Conservation (phyloP, 1,284 basidiomycete species). For the Moesziomyces globuligerus region DNA sequence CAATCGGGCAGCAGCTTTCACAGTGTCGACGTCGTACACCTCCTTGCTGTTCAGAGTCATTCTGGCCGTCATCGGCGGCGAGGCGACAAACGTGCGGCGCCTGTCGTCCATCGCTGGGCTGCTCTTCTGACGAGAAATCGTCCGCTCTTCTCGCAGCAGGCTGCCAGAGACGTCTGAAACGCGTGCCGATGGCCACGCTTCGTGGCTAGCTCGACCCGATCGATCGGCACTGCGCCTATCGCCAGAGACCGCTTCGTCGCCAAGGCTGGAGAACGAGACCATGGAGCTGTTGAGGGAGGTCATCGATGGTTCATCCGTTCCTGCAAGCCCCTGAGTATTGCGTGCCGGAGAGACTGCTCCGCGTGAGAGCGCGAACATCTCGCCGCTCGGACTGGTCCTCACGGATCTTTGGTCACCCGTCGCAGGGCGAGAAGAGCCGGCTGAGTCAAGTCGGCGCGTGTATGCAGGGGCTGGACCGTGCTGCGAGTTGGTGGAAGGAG, state of each 20-base stretch:
- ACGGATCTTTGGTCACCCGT: conserved; percentile 8
- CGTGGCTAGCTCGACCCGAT: too few relatives aligned
- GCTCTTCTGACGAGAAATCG: conserved; percentile 9
- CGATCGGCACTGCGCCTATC: too few relatives aligned
- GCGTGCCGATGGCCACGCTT: too few relatives aligned
- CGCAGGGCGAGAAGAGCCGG: conserved; percentile 16
- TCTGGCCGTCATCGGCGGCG: conserved; percentile 37
- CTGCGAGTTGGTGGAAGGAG: conserved; percentile 1
- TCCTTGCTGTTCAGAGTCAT: conserved; percentile 22
- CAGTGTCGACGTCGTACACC: conserved; percentile 45
- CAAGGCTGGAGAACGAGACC: conserved; percentile 10
- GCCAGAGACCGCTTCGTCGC: conserved; percentile 1
- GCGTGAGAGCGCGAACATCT: conserved; percentile 1
- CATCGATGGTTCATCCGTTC: conserved; percentile 4
- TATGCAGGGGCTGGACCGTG: conserved; percentile 20
- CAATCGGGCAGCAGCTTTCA: conserved; percentile 39
- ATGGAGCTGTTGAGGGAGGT: conserved; percentile 7
- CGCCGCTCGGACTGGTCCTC: background rate
- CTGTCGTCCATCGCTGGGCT: conserved; percentile 29
- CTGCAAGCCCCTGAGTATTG: background rate
- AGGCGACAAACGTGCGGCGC: conserved; percentile 28
- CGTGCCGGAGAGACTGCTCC: background rate
- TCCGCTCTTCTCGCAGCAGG: background rate
- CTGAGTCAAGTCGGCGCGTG: conserved; percentile 15
- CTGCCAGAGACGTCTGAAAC: too few relatives aligned